Percentiles rank a stretch among this genome's conserved stretches.
Conservation (phyloP, 257 asterid genomes). For the Nicotiana attenuata region DNA sequence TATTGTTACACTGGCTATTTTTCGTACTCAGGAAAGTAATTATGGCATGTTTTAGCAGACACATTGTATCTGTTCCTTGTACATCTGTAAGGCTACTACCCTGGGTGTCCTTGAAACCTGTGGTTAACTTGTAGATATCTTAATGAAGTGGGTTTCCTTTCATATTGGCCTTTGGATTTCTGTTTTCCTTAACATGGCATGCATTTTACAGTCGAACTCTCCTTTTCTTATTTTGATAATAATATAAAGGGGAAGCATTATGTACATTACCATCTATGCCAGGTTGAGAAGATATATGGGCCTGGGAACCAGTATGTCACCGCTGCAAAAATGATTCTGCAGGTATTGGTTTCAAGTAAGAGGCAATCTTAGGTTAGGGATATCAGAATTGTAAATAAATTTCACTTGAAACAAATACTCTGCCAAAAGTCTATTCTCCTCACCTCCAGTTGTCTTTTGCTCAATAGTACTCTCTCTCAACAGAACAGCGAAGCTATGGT, state of each 20-base stretch:
- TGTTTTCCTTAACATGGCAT: neutral
- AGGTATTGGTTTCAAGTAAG: constrained; percentile 36
- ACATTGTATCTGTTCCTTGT: neutral
- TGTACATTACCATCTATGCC: constrained; percentile 22
- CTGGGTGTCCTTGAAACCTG: neutral
- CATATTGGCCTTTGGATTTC: neutral
- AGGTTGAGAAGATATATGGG: constrained; percentile 95
- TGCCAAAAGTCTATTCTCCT: constrained; percentile 17
- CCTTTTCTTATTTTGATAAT: constrained; percentile 5
- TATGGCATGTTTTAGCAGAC: neutral
- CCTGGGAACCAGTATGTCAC: constrained; percentile 99
- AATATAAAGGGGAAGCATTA: constrained; percentile 1
- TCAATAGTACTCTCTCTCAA: constrained; percentile 19
- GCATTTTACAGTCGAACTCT: neutral
- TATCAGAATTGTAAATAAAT: neutral
- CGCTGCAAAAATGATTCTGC: constrained; percentile 97
- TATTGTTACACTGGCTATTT: neutral
- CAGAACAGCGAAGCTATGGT: constrained; percentile 98
- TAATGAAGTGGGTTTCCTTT: neutral
- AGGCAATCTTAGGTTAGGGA: neutral
- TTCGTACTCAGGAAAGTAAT: neutral
- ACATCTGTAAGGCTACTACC: neutral
- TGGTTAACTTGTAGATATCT: neutral
- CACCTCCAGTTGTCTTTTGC: neutral
- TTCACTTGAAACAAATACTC: neutral